Conservation (phyloP, 306 rosid species). For the Vigna nakashimae region DNA sequence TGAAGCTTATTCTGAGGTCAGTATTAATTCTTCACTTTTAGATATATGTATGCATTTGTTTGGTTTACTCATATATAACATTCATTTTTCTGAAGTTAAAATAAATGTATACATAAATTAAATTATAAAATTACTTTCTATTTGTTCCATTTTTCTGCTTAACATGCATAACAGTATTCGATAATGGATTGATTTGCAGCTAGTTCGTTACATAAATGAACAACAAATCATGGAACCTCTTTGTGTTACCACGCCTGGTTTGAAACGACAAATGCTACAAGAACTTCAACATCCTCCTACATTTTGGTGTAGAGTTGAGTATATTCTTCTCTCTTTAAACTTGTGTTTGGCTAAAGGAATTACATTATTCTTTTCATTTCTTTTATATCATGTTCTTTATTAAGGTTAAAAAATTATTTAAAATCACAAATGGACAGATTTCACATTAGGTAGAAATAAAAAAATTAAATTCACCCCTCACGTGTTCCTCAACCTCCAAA, state of each 20-base stretch:
- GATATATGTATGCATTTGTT: not conserved
- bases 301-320: conserved; percentile 46
- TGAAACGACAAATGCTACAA: conserved; percentile 33
- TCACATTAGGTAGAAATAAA: too few species aligned
- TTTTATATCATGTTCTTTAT: too few species aligned
- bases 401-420: too few species aligned
- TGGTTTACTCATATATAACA: not conserved
- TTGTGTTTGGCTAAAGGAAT: not conserved
- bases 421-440: too few species aligned
- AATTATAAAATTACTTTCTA: too few species aligned
- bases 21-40: not conserved
- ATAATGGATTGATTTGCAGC: conserved; percentile 27
- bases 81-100: too few species aligned
- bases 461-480: too few species aligned
- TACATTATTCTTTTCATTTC: too few species aligned
- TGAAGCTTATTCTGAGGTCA: conserved; percentile 41
- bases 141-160: not conserved
- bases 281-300: conserved; percentile 16
- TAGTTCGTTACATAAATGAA: conserved; percentile 37
- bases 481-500: too few species aligned
- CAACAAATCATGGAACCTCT: conserved; percentile 51
- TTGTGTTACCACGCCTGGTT: conserved; percentile 36
- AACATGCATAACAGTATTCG: not conserved
- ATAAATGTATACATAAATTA: too few species aligned
- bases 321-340: not conserved